Conservation (phyloP, 306 rosid genomes). For the Comarum palustre region DNA sequence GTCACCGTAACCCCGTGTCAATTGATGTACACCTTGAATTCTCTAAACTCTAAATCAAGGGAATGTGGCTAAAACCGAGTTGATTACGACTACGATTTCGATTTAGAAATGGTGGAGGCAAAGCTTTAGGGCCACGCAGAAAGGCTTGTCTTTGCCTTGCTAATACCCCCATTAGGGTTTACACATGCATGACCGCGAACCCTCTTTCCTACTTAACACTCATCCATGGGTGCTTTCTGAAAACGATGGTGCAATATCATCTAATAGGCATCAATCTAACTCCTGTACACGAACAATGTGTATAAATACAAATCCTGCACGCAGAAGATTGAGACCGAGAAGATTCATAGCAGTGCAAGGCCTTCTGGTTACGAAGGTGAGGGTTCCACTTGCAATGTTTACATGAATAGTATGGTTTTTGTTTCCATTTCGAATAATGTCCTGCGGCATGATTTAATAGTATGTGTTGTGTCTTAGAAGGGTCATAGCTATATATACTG, state of each 20-base stretch:
- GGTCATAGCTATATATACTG: no score
- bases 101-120: constrained; percentile 6
- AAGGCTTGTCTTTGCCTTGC: not conserved
- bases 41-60: not conserved
- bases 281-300: not conserved
- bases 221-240: not conserved
- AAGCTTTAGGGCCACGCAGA: not conserved
- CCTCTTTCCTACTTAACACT: not conserved
- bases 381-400: not conserved
- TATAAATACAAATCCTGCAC: not conserved
- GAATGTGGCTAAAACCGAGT: not conserved
- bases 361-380: not conserved
- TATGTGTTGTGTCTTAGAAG: not conserved
- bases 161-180: not conserved
- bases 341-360: not conserved
- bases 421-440: not conserved
- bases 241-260: not conserved
- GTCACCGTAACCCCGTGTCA: not conserved
- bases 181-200: not conserved
- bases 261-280: not conserved
- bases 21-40: not conserved
- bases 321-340: not conserved
- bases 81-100: not conserved
- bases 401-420: not conserved
- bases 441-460: not conserved